Percentiles rank a stretch among this genome's conserved stretches.
These are phyloP conservation scores for Rhodotorula mucilaginosa DNA, from an alignment of 1,284 basidiomycete genomes.

Conservation along the genomic window DNA sequence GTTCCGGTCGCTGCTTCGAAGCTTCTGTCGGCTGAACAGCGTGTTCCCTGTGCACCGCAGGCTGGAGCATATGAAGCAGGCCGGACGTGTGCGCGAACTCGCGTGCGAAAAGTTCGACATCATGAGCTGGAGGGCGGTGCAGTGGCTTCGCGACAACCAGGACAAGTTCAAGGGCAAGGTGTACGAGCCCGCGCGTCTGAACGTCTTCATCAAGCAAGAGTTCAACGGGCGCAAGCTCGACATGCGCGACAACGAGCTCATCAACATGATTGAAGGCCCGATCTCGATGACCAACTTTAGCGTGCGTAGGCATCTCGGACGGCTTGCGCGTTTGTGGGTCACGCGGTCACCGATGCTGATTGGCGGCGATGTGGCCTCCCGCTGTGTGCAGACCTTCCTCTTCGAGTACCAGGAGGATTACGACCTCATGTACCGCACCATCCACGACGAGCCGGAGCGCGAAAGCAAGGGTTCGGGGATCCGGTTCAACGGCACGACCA, in stretches of 20 bases:
- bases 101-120: constrained; percentile 15
- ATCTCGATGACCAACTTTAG: constrained; percentile 62
- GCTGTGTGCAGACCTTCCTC: constrained; percentile 68
- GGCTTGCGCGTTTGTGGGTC: not conserved
- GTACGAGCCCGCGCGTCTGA: constrained; percentile 76
- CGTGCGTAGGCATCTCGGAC: constrained; percentile 52
- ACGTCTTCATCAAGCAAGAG: constrained; percentile 65
- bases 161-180: constrained; percentile 72
- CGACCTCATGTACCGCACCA: constrained; percentile 55
- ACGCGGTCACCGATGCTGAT: not conserved
- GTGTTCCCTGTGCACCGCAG: not conserved
- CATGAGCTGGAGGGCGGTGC: constrained; percentile 54
- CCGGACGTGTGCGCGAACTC: not conserved
- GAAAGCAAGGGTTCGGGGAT: constrained; percentile 49
- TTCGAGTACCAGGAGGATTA: constrained; percentile 82
- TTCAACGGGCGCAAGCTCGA: constrained; percentile 15
- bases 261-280: constrained; percentile 72
- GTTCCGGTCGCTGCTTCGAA: not conserved
- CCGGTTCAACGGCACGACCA: constrained; percentile 47
- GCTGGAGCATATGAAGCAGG: not conserved
- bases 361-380: too few species aligned
- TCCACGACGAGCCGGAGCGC: constrained; percentile 69
- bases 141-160: constrained; percentile 72
- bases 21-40: too few species aligned
- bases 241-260: constrained; percentile 51